These are phyloP conservation scores for Aurantiochytrium sp. DNA, from an alignment of 108 stramenopile species.

Conservation along the genomic window DNA sequence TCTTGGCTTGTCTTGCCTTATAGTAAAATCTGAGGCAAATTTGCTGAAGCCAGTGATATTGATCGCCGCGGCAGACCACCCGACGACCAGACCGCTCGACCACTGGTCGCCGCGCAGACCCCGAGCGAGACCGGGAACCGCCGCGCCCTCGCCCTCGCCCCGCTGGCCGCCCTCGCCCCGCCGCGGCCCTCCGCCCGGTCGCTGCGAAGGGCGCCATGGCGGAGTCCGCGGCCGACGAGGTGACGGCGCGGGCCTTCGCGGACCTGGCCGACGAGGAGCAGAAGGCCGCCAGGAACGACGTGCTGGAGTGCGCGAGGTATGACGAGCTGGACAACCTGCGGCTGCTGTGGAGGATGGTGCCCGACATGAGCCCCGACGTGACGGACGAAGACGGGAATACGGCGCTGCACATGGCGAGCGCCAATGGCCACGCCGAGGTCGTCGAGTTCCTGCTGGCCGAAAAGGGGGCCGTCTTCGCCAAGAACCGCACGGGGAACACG, in stretches of 20 bases:
- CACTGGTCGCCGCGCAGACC: no score
- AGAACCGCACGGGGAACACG: background rate
- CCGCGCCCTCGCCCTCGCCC: no score
- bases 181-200: no score
- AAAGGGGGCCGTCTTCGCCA: background rate
- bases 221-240: no score
- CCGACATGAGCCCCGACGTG: background rate
- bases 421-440: background rate
- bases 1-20: no score
- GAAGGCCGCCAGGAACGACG: background rate
- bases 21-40: no score
- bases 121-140: no score
- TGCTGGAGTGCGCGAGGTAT: background rate
- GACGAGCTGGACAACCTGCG: slow-evolving; percentile 9
- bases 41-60: no score
- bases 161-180: no score
- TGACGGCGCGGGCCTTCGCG: background rate
- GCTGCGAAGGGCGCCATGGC: no score
- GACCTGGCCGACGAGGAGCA: background rate
- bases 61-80: no score
- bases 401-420: background rate
- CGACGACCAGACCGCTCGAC: no score
- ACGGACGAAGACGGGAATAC: background rate
- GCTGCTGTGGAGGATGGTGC: background rate
- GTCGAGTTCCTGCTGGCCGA: background rate